Evolutionary conservation across 352 stramenopile species (phyloP), one percentile per base, ranked within the genome.

Genomic region (Globisporangium uncinulatum): DNA sequence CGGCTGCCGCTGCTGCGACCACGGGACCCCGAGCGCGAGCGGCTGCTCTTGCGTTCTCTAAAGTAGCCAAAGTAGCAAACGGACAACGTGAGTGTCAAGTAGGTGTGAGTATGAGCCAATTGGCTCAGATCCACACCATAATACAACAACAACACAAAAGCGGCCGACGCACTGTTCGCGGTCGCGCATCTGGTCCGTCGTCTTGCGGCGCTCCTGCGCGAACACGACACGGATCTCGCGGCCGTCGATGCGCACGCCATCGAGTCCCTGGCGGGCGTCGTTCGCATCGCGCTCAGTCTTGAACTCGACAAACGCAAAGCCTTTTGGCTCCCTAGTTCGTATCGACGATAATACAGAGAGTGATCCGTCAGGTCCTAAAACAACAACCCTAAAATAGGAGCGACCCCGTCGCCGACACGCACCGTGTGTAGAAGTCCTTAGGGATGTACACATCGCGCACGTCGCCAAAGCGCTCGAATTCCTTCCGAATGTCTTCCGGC

Each of bases 221-320:
- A 97, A 98, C 42, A 98, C 91, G 14, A 98, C 94, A 67, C 95
- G 90, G 50, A 98, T 82, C 58, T 97, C 89, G 41, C 88, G 79
- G 53, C 94, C 94, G 54, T 98, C 95, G 55, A 98, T 87, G 48
- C 86, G 70, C 59, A 91, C 86, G 21, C 86, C 87, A 69, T 98
- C 90, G 65, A 98, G 79, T 59, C 92, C 91, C 58, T 93, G 83
- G 21, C 88, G 82, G 9, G 94, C 94, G 51, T 97, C 89, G 21
- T 92, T 77, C 6, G 94, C 94, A 55, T 96, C 90, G 51, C 86
- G 83, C n/a, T 96, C 87, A 44, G 79, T 95, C 56, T 88, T 84
- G 73, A 97, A 97, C 66, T 98, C 94, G 61, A 98, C 92, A 59
- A 98, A 98, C 0, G 94, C 92, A 79, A 98, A 98, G 20, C 92